Conservation (phyloP, 2,329 filamentous ascomycete genomes). For the Xylaria sp. region DNA sequence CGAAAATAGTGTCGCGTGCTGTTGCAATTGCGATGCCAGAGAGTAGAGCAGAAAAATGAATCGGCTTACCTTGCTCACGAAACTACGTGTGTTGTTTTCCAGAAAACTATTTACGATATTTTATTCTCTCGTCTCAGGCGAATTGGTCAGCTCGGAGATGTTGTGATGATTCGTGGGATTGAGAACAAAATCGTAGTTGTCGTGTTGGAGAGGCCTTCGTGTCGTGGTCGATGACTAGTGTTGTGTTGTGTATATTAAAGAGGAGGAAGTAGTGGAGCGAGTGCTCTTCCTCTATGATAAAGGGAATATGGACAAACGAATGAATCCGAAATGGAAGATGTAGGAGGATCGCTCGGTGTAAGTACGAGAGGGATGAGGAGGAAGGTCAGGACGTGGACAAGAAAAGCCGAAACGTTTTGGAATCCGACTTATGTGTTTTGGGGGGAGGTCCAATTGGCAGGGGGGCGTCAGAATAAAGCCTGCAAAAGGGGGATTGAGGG, state of each 20-base stretch:
- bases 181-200: conserved; percentile 21
- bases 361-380: conserved; percentile 40
- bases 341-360: conserved; percentile 40
- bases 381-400: conserved; percentile 50
- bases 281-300: conserved; percentile 49
- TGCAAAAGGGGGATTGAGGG: conserved; percentile 32
- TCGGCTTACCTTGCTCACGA: conserved; percentile 16
- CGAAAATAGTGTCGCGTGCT: background rate
- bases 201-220: conserved; percentile 21
- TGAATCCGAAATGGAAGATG: conserved; percentile 51
- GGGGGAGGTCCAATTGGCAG: conserved; percentile 23
- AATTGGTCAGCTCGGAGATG: conserved; percentile 3
- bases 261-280: conserved; percentile 50
- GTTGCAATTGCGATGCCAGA: background rate
- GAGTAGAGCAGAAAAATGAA: background rate
- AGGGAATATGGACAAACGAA: conserved; percentile 53
- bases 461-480: conserved; percentile 33
- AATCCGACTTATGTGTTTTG: conserved; percentile 41
- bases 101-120: background rate
- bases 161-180: background rate
- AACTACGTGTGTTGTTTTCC: background rate
- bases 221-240: conserved; percentile 27
- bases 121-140: background rate
- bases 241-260: conserved; percentile 48
- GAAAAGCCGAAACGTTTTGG: conserved; percentile 53